Evolutionary conservation across 164 flowering plant genomes (phyloP).

Genomic region (Houttuynia cordata): DNA sequence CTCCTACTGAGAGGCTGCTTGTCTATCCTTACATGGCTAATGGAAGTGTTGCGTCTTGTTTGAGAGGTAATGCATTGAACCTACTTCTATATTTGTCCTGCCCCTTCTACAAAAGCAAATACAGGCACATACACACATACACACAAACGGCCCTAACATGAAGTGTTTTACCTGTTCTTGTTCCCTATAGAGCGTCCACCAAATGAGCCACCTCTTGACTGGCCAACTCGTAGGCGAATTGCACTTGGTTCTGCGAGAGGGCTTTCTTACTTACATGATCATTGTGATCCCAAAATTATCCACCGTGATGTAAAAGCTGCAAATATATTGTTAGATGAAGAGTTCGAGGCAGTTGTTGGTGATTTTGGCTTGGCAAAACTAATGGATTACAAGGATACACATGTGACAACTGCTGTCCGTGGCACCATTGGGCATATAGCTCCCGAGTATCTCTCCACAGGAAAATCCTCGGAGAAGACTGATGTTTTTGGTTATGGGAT

Average conservation of each 20-base stretch:
- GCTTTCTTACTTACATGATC: slow-evolving; percentile 87
- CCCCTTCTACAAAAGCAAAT: not conserved
- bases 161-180: too few relatives aligned
- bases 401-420: slow-evolving; percentile 93
- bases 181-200: slow-evolving; percentile 56
- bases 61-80: slow-evolving; percentile 19
- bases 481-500: slow-evolving; percentile 95
- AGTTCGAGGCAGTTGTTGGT: slow-evolving; percentile 95
- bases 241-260: slow-evolving; percentile 92
- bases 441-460: slow-evolving; percentile 87
- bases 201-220: slow-evolving; percentile 63
- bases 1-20: slow-evolving; percentile 34
- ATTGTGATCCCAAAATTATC: slow-evolving; percentile 92
- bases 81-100: not conserved
- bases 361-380: slow-evolving; percentile 96
- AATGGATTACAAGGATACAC: slow-evolving; percentile 96
- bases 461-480: slow-evolving; percentile 86
- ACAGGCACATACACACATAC: not conserved
- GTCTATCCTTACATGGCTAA: slow-evolving; percentile 39
- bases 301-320: slow-evolving; percentile 98
- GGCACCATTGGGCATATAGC: slow-evolving; percentile 96
- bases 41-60: slow-evolving; percentile 39
- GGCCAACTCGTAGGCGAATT: slow-evolving; percentile 71
- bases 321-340: slow-evolving; percentile 84
- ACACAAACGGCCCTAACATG: not conserved